These are phyloP conservation scores for Stemphylium beticola DNA, from an alignment of 2,329 filamentous ascomycete species.

Conservation along the genomic window DNA sequence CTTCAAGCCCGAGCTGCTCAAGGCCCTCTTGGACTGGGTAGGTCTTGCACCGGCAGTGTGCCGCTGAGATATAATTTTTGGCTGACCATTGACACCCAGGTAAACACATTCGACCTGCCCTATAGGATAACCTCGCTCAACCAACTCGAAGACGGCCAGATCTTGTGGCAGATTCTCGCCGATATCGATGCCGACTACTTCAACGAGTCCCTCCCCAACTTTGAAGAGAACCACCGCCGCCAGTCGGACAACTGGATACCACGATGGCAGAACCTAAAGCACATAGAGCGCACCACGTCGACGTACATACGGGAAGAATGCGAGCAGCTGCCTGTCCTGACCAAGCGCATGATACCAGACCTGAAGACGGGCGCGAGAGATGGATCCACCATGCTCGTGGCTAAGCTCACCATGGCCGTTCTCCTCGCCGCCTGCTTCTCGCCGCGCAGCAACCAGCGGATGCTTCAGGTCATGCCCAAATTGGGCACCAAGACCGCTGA, in stretches of 20 bases:
- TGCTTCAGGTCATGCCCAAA: conserved; percentile 51
- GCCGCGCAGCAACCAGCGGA: conserved; percentile 56
- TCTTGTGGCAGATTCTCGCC: conserved; percentile 56
- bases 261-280: conserved; percentile 61
- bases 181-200: conserved; percentile 58
- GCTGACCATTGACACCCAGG: conserved; percentile 34
- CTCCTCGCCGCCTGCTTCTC: conserved; percentile 57
- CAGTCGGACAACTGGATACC: conserved; percentile 58
- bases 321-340: conserved; percentile 49
- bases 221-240: conserved; percentile 51
- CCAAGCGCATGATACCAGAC: conserved; percentile 52
- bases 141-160: conserved; percentile 55
- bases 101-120: conserved; percentile 53
- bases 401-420: conserved; percentile 56
- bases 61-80: not conserved
- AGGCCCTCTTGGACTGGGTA: conserved; percentile 50
- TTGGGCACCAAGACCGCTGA: conserved; percentile 46
- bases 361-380: conserved; percentile 58
- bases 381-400: conserved; percentile 49
- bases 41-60: not conserved
- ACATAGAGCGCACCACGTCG: conserved; percentile 56
- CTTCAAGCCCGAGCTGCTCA: conserved; percentile 49
- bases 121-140: conserved; percentile 48
- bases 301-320: conserved; percentile 57
- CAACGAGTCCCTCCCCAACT: conserved; percentile 53